These are phyloP conservation scores for Thelephora ganbajun DNA, from an alignment of 768 basidiomycete species.

Conservation along the genomic window DNA sequence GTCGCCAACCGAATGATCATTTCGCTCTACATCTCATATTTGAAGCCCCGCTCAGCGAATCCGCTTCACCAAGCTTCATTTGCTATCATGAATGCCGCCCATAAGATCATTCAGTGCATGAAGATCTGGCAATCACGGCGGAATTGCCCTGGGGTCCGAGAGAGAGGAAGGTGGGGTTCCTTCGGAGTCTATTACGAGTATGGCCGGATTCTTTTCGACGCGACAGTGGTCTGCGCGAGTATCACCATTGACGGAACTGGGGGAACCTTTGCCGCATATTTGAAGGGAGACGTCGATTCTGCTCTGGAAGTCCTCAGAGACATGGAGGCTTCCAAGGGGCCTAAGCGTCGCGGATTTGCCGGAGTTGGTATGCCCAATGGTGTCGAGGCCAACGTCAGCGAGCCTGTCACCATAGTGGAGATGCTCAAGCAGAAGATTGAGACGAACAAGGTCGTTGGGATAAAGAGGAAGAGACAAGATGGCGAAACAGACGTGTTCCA, in stretches of 20 bases:
- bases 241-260: conserved; percentile 40
- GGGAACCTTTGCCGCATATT: conserved; percentile 31
- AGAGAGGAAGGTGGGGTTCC: conserved; percentile 25
- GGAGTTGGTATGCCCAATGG: conserved; percentile 18
- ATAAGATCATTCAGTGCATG: conserved; percentile 42
- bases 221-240: conserved; percentile 50
- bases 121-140: conserved; percentile 21
- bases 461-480: conserved; percentile 31
- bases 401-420: conserved; percentile 26
- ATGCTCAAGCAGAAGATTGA: conserved; percentile 27
- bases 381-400: conserved; percentile 18
- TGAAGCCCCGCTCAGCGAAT: conserved; percentile 21
- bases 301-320: conserved; percentile 31
- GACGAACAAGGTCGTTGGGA: conserved; percentile 18
- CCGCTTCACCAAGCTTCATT: conserved; percentile 38
- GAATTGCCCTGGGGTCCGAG: conserved; percentile 19
- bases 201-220: conserved; percentile 48
- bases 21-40: conserved; percentile 55
- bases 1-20: conserved; percentile 47
- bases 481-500: conserved; percentile 8
- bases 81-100: conserved; percentile 52
- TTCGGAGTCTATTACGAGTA: conserved; percentile 43
- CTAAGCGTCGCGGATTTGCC: conserved; percentile 4
- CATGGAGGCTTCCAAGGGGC: conserved; percentile 6
- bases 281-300: conserved; percentile 29